Base-by-base conservation (phyloP, 2,329 filamentous ascomycete species). In the Davidsoniella eucalypti region DNA sequence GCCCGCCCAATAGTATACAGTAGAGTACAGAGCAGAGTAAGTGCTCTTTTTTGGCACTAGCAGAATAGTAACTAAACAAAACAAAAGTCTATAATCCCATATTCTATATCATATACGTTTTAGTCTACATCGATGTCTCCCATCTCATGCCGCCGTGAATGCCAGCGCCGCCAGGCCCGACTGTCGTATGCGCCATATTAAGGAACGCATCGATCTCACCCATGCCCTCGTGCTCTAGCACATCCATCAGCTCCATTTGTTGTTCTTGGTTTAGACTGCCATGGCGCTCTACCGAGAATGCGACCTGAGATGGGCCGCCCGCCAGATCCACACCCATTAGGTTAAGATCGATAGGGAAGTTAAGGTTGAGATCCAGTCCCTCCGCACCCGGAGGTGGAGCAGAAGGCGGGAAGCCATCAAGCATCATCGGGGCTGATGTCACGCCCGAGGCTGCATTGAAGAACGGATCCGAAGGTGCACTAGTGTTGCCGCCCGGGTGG, bases 191-290 rank as follows among this genome's bases (percentile, higher is more conserved):
- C 7, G 2, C 60, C 64, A 65, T 65, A 47, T 64, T 76, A 56
- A 82, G 63, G 51, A 78, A 76, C 12, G 69, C 69, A 55, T 80
- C 72, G 57, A 82, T 80, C 47, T 80, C 77, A 23, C 67, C 68
- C 60, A 80, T 66, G 0, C 78, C 78, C 56, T 82, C 75, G 57
- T 69, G 83, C 62, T 92, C 84, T 33, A 94, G 71, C 45, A 80
- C 79, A 50, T 80, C 78, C 82, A 93, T 87, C 37, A 94, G 68
- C 66, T 94, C 84, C 55, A 81, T 66, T 64, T 92, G 86, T 63
- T 93, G 85, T 59, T 86, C 76, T 55, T 87, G 82, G 53, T 80
- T 88, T 29, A 93, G 68, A 53, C 73, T 84, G 56, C 79, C 86
- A 58, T 77, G 78, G 53, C 71, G 74, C 60, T 75, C 73, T 23